Conservation (phyloP, 768 basidiomycete species). For the Tylopilus felleus region DNA sequence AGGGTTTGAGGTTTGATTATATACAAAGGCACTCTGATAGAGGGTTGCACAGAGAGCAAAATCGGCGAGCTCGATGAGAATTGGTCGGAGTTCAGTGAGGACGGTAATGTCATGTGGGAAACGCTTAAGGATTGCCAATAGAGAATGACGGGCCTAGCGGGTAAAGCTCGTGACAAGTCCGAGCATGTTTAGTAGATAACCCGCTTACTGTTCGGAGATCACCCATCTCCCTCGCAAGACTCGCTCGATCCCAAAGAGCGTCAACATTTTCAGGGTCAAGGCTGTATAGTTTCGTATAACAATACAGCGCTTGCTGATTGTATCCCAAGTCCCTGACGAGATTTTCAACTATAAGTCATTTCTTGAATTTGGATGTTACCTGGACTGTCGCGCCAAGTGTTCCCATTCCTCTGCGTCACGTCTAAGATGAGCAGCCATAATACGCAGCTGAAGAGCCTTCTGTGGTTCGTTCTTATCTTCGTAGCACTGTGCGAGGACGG, state of each 20-base stretch:
- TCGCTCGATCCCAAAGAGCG: conserved; percentile 87
- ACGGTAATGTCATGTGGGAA: conserved; percentile 71
- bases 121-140: conserved; percentile 26
- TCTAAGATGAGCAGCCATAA: conserved; percentile 63
- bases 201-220: conserved; percentile 60
- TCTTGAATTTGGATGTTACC: conserved; percentile 41
- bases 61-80: conserved; percentile 56
- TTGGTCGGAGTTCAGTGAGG: conserved; percentile 69
- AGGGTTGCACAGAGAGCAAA: conserved; percentile 60
- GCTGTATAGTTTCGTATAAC: conserved; percentile 78
- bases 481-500: conserved; percentile 40
- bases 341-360: conserved; percentile 59
- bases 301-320: conserved; percentile 87
- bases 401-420: conserved; percentile 89
- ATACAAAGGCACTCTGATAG: conserved; percentile 70
- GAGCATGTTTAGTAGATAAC: not conserved
- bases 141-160: conserved; percentile 26
- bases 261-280: conserved; percentile 80
- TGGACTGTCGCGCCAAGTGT: conserved; percentile 68
- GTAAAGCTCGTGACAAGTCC: not conserved
- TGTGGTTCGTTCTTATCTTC: conserved; percentile 16
- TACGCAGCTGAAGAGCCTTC: conserved; percentile 16
- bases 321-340: conserved; percentile 57
- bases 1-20: conserved; percentile 47
- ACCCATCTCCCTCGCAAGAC: conserved; percentile 71